Conservation (phyloP, 352 stramenopile species). For the Phytophthora lateralis region DNA sequence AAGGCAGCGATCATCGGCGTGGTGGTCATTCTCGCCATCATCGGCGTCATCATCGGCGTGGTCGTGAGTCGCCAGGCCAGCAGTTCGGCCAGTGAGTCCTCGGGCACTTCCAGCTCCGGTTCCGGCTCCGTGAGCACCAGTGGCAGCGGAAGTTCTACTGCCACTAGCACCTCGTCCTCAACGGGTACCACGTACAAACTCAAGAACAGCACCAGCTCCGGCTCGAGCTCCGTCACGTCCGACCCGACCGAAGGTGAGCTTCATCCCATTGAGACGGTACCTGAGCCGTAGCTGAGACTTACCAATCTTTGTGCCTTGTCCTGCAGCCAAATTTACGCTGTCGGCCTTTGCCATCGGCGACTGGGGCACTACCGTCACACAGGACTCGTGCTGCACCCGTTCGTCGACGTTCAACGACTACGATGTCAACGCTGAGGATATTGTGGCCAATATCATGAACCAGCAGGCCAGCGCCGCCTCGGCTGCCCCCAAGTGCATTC, state of each 20-base stretch:
- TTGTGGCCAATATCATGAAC: slow-evolving; percentile 67
- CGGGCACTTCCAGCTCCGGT: slow-evolving; percentile 23
- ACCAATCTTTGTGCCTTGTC: slow-evolving; percentile 8
- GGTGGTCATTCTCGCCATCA: slow-evolving; percentile 52
- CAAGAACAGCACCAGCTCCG: slow-evolving; percentile 28
- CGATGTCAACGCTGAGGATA: slow-evolving; percentile 70
- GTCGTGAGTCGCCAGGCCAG: slow-evolving; percentile 37
- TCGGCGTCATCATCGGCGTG: slow-evolving; percentile 54
- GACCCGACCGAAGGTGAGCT: slow-evolving; percentile 53
- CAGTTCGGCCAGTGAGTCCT: slow-evolving; percentile 39
- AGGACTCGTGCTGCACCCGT: slow-evolving; percentile 77
- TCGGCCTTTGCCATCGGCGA: slow-evolving; percentile 73
- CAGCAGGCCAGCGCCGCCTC: slow-evolving; percentile 44
- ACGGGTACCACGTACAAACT: slow-evolving; percentile 34
- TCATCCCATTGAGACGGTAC: slow-evolving; percentile 12
- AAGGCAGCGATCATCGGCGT: slow-evolving; percentile 44
- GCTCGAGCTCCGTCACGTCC: slow-evolving; percentile 44
- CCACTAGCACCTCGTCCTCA: slow-evolving; percentile 15
- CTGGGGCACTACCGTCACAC: slow-evolving; percentile 65
- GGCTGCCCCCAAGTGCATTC: slow-evolving; percentile 55
- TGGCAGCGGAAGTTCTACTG: slow-evolving; percentile 11
- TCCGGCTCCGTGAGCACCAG: slow-evolving; percentile 19
- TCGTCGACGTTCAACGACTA: slow-evolving; percentile 63
- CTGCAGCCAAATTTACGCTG: slow-evolving; percentile 47
- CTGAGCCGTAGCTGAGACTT: slow-evolving; percentile 3